Evolutionary conservation across 176 grass and related monocot genomes (phyloP).

Genomic region (Hsuehochloa calcarea): DNA sequence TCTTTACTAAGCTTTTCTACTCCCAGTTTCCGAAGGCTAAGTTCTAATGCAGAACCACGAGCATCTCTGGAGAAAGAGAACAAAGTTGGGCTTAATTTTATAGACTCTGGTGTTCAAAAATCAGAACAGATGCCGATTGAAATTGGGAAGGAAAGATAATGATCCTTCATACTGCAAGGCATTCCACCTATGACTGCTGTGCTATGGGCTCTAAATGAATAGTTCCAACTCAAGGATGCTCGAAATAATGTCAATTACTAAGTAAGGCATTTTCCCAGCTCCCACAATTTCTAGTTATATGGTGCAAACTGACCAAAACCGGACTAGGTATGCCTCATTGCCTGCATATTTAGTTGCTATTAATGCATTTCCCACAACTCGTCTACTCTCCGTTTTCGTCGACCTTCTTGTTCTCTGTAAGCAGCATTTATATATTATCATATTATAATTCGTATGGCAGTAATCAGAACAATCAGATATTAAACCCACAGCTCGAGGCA

Average conservation of each 20-base stretch:
- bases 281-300: constrained; percentile 2
- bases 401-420: constrained; percentile 34
- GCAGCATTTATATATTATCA: constrained; percentile 27
- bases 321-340: constrained; percentile 21
- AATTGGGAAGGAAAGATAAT: constrained; percentile 16
- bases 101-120: constrained; percentile 15
- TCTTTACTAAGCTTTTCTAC: constrained; percentile 88
- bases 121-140: constrained; percentile 7
- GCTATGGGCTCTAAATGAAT: background rate
- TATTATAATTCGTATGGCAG: constrained; percentile 22
- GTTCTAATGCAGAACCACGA: constrained; percentile 65
- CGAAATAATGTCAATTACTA: constrained; percentile 6
- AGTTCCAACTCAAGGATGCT: constrained; percentile 25
- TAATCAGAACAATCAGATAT: constrained; percentile 15
- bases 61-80: constrained; percentile 52
- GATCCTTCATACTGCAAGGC: constrained; percentile 9
- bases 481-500: background rate
- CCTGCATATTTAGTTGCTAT: constrained; percentile 19
- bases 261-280: constrained; percentile 14
- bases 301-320: constrained; percentile 26
- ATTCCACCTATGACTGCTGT: background rate
- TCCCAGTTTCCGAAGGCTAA: constrained; percentile 75
- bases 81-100: background rate
- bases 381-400: constrained; percentile 17
- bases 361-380: constrained; percentile 28